Percentiles rank a stretch among this genome's conserved stretches.
These are phyloP conservation scores for Iris macrosiphon DNA, from an alignment of 106 monocot species.

Conservation along the genomic window DNA sequence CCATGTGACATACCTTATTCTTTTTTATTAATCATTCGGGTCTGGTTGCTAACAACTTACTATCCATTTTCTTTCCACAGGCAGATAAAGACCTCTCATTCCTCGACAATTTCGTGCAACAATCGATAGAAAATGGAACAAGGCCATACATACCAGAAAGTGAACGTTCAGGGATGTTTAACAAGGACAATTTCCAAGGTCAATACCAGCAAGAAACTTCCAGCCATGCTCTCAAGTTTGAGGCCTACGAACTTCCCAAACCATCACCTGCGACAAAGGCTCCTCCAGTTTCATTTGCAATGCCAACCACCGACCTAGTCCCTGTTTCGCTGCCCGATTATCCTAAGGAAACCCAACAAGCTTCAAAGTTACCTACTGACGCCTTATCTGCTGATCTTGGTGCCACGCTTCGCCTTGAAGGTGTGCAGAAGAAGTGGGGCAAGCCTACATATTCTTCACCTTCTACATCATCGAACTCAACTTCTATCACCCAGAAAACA, in stretches of 20 bases:
- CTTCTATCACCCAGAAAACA: conserved; percentile 28
- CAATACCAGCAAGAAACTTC: conserved; percentile 58
- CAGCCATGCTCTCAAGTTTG: conserved; percentile 62
- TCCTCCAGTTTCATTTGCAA: conserved; percentile 16
- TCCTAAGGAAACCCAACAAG: conserved; percentile 27
- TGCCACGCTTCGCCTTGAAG: conserved; percentile 69
- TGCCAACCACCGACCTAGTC: conserved; percentile 37
- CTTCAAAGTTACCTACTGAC: conserved; percentile 17
- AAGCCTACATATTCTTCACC: conserved; percentile 68
- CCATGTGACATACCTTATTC: too few species aligned
- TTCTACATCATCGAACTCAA: conserved; percentile 24
- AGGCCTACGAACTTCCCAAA: conserved; percentile 94
- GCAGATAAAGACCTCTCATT: conserved; percentile 76
- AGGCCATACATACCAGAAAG: conserved; percentile 74
- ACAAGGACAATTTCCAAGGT: conserved; percentile 28
- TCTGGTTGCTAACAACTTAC: neutral
- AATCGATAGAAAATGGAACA: conserved; percentile 76
- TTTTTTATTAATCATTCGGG: neutral
- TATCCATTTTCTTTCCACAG: conserved; percentile 26
- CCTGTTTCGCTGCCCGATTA: conserved; percentile 40
- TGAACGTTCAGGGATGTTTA: conserved; percentile 48
- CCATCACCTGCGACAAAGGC: conserved; percentile 21
- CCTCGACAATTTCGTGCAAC: conserved; percentile 52
- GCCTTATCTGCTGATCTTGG: conserved; percentile 34
- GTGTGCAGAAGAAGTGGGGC: conserved; percentile 96